A percentile compares a stretch with the other conserved stretches of the same genome.
phyloP scores from a whole-genome alignment of 176 grass and related monocot species.

The Cenchrus fungigraminus region DNA sequence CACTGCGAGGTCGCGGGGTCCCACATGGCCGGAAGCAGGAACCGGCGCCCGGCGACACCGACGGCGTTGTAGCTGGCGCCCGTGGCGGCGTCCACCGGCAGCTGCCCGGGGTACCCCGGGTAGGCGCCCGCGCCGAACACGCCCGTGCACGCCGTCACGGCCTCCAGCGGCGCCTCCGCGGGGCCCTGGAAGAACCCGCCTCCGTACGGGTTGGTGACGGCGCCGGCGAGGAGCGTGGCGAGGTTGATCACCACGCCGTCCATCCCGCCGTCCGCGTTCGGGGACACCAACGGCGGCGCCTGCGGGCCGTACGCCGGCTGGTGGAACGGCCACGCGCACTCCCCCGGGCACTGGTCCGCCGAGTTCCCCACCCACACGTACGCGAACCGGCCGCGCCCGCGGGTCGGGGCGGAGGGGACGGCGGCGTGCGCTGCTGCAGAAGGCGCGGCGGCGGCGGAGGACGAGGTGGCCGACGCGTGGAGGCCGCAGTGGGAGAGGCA shows the following conservation, averaged over 20 bases:
- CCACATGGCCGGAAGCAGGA: slow-evolving; percentile 81
- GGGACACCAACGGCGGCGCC: slow-evolving; percentile 56
- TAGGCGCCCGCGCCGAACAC: slow-evolving; percentile 65
- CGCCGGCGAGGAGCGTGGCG: slow-evolving; percentile 59
- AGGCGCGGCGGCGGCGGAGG: not conserved
- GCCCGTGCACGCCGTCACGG: slow-evolving; percentile 67
- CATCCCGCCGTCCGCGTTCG: slow-evolving; percentile 72
- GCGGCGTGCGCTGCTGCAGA: not conserved
- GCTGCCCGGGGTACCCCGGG: slow-evolving; percentile 63
- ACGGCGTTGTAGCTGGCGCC: slow-evolving; percentile 67
- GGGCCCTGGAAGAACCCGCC: slow-evolving; percentile 70
- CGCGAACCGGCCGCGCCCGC: slow-evolving; percentile 46
- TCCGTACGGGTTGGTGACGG: slow-evolving; percentile 70
- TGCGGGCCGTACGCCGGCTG: slow-evolving; percentile 66
- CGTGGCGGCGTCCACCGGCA: slow-evolving; percentile 54
- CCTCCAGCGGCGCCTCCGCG: slow-evolving; percentile 67
- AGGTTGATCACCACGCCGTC: slow-evolving; percentile 78
- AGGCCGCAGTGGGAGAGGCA: slow-evolving; percentile 76
- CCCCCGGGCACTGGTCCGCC: slow-evolving; percentile 59
- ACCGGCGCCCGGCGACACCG: slow-evolving; percentile 47
- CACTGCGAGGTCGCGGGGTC: slow-evolving; percentile 67
- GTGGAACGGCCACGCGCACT: slow-evolving; percentile 82
- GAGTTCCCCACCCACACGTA: slow-evolving; percentile 72
- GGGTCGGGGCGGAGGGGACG: not conserved
- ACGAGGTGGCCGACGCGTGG: slow-evolving; percentile 52